A percentile compares a stretch with the other conserved stretches of the same genome.
Conservation (phyloP, 2,329 filamentous ascomycete species). For the Fusarium liriodendri region DNA sequence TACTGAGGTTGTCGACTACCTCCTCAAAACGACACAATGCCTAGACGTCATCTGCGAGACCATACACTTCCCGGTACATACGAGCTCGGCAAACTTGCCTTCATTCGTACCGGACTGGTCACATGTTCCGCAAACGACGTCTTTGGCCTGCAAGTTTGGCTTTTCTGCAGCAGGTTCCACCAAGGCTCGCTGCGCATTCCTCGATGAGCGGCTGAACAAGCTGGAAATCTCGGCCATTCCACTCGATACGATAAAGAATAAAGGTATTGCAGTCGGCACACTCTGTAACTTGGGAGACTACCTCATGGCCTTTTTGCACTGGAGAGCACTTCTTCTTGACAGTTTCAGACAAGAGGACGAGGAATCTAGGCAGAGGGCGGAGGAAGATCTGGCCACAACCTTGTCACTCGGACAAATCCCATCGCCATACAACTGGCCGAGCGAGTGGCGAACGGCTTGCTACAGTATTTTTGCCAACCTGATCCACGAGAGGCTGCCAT, state of each 20-base stretch:
- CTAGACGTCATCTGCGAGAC: constrained; percentile 24
- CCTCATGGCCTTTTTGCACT: constrained; percentile 28
- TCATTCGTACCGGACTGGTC: constrained; percentile 32
- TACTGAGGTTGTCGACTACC: constrained; percentile 23
- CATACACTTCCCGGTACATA: constrained; percentile 13
- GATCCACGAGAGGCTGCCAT: constrained; percentile 10
- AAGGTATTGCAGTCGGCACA: constrained; percentile 16
- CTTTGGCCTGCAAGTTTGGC: constrained; percentile 15
- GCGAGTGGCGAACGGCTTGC: constrained; percentile 1
- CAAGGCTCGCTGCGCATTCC: constrained; percentile 4
- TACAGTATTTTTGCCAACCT: constrained; percentile 18
- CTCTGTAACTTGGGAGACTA: constrained; percentile 28
- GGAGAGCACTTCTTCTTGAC: constrained; percentile 18
- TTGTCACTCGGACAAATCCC: constrained; percentile 23
- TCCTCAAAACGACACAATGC: constrained; percentile 17
- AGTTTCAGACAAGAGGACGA: background rate
- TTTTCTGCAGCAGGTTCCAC: constrained; percentile 2
- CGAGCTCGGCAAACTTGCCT: constrained; percentile 10
- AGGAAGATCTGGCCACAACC: constrained; percentile 21
- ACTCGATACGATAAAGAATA: constrained; percentile 4
- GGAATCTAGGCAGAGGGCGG: background rate
- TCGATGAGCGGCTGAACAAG: constrained; percentile 18
- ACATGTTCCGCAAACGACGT: constrained; percentile 16
- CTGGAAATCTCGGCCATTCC: constrained; percentile 16
- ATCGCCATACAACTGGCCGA: background rate